Evolutionary conservation across 2,329 filamentous ascomycete genomes (phyloP), one percentile per base, ranked within the genome.

Genomic region (Phialophora expanda): DNA sequence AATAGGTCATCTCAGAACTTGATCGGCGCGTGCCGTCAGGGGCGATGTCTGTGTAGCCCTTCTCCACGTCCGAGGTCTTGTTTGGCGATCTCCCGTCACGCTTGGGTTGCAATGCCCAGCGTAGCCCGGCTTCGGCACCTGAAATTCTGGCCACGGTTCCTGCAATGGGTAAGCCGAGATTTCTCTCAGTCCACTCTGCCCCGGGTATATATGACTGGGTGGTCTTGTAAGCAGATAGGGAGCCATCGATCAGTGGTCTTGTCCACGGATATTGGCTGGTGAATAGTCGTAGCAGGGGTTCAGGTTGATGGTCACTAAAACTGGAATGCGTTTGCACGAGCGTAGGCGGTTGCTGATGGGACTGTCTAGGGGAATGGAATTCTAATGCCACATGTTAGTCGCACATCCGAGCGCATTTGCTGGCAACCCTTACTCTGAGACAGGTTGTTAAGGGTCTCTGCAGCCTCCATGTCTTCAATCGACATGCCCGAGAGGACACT

Each of bases 121-220:
- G 86, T 14, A 97, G 85, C 63, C 92, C 90, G 62, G 89, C 89
- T 76, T 98, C 93, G 1, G 97, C 90, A 66, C 94, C 94, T 0
- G 94, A 97, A 34, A 89, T 89, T 32, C 92, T 87, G 32, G 92
- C 90, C 5, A 97, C 91, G 0, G 92, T 95, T 74, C 91, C 95
- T 60, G 91, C 91, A 60, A 97, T 87, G 1, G 92, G 93, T 1
- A 90, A 83, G 12, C 85, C 91, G 59, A 97, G 87, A 71, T 92
- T 94, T 55, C 91, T 89, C 77, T 98, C 94, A 22, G 97, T 89
- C 73, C 96, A 92, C 76, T 97, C 92, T 56, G 92, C 94, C 67
- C 93, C 87, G 0, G 94, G 93, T 1, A 92, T 96, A 74, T 94
- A 96, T 71, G 93, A 92, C 78, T 98, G 97, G 11, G 91, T 93